Conservation (phyloP, 805 yeast species). For the Trichomonascus vanleenenianus region DNA sequence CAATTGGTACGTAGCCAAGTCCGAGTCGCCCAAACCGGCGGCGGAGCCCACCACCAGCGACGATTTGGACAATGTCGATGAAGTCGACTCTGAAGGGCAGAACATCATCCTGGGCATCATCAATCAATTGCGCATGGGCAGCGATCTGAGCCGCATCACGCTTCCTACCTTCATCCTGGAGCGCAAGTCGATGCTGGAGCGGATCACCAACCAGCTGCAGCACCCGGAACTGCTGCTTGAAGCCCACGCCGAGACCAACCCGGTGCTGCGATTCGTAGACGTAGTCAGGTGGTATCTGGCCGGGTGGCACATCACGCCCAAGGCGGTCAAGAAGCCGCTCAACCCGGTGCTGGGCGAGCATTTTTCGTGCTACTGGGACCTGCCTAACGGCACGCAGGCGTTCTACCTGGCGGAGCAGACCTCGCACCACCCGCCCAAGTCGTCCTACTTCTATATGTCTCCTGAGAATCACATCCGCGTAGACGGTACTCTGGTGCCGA, state of each 20-base stretch:
- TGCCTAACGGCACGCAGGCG: constrained; percentile 61
- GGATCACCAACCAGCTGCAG: constrained; percentile 81
- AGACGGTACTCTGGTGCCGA: constrained; percentile 85
- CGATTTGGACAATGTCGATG: constrained; percentile 58
- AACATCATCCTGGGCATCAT: constrained; percentile 81
- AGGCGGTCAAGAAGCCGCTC: constrained; percentile 94
- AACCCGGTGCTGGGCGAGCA: constrained; percentile 92
- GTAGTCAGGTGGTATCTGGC: constrained; percentile 87
- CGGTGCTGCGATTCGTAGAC: constrained; percentile 58
- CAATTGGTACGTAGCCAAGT: background rate
- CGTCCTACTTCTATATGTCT: constrained; percentile 80
- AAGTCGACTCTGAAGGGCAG: constrained; percentile 84
- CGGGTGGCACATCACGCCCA: constrained; percentile 98
- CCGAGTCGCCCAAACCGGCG: constrained; percentile 2
- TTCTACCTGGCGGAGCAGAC: constrained; percentile 91
- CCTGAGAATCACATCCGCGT: constrained; percentile 77
- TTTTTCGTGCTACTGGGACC: constrained; percentile 88
- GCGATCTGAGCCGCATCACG: constrained; percentile 83
- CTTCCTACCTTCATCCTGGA: constrained; percentile 93
- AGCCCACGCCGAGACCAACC: constrained; percentile 56
- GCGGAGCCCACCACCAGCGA: background rate
- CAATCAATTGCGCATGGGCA: constrained; percentile 86
- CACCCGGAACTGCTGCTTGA: constrained; percentile 62
- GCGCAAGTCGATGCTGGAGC: constrained; percentile 91
- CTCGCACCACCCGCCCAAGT: constrained; percentile 97